Evolutionary conservation across 75 land plant species (phyloP), one percentile per base, ranked within the genome.

Genomic region (Sequoiadendron giganteum): DNA sequence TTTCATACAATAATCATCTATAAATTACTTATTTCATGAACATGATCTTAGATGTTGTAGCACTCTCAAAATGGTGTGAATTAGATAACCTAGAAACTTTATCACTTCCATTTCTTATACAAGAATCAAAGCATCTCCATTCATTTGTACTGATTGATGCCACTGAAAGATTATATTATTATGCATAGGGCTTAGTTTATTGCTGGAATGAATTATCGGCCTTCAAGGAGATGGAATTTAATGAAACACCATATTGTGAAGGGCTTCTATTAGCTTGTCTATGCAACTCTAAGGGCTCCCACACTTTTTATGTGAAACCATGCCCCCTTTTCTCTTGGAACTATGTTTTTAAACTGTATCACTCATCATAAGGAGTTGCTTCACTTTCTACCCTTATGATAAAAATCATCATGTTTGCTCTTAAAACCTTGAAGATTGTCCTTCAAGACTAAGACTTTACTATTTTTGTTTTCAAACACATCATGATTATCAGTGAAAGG

Each of bases 201-300:
- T 48, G 38, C 42, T 85, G 61, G 19, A 38, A 15, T 11, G 86
- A 36, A 34, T 83, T 70, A 39, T 77, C 34, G 28, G 34, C 86
- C 43, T 83, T 86, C 65, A 88, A 85, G 39, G 93, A 81, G 15
- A 85, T 55, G 25, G 86, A 85, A 85, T 47, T 47, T 5, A 43
- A 84, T 5, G 52, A 39, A 55, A 89, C 8, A 86, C 88, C 86
- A 45, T 92, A 83, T 13, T 90, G 92, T 56, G 92, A 89, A 86
- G 87, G 89, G 77, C 91, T 88, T 56, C 89, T 89, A 13, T 89
- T 55, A 65, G 72, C 87, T 45, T 90, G 93, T 47, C 89, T 92
- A 84, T 89, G 87, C 84, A 92, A 80, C 21, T 95, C 95, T 87
- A 88, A 48, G 15, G 96, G 95, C 86, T 94, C 96, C 96, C 95